phyloP scores from a whole-genome alignment of 106 monocot genomes.

The Allium sativum region DNA sequence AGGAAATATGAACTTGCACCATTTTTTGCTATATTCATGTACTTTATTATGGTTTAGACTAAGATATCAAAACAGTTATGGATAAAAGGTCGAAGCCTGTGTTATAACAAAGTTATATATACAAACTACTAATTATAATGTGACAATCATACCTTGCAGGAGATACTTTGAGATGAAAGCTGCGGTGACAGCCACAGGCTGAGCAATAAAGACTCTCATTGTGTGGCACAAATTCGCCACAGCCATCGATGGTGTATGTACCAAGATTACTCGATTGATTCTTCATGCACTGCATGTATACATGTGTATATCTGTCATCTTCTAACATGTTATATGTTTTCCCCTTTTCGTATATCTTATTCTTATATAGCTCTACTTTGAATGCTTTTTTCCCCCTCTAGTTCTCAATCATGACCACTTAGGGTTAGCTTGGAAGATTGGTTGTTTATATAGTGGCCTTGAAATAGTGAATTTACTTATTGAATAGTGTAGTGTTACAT shows the following conservation, averaged over 20 bases:
- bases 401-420: no score
- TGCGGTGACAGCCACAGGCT: slow-evolving; percentile 80
- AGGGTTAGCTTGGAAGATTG: neutral
- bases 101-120: no score
- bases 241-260: slow-evolving; percentile 44
- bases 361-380: neutral
- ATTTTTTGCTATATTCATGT: no score
- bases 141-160: neutral
- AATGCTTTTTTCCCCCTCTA: no score
- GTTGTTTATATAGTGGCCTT: slow-evolving; percentile 7
- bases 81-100: no score
- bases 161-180: slow-evolving; percentile 49
- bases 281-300: slow-evolving; percentile 34
- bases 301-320: neutral
- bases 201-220: slow-evolving; percentile 29
- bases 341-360: neutral
- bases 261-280: slow-evolving; percentile 50
- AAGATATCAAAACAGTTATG: no score
- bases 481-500: neutral
- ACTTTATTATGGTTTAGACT: no score
- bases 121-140: no score
- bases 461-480: neutral
- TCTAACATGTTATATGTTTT: neutral
- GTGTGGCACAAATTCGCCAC: slow-evolving; percentile 41
- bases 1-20: no score